A percentile compares a stretch with the other conserved stretches of the same genome.
These are phyloP conservation scores for Dryadomyces quercus-mongolicae DNA, from an alignment of 2,329 filamentous ascomycete genomes.

Conservation along the genomic window DNA sequence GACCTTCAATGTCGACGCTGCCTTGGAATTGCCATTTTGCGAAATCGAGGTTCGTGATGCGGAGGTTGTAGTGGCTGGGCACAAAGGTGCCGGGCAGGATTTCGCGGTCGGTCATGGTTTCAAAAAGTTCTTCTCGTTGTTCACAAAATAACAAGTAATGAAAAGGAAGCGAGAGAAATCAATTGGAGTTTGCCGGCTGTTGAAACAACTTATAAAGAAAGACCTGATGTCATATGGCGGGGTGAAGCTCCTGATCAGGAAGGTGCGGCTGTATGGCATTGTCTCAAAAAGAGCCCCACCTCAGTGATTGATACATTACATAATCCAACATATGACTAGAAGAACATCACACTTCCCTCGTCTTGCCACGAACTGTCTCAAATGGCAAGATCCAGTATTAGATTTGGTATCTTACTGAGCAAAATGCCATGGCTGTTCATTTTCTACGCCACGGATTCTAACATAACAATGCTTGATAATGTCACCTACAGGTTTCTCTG, in stretches of 20 bases:
- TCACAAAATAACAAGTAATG: background rate
- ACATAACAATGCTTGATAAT: too few species aligned
- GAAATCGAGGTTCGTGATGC: slow-evolving; percentile 72
- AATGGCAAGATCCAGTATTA: too few species aligned
- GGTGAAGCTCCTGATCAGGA: background rate
- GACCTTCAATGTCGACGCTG: slow-evolving; percentile 61
- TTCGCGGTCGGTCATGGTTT: slow-evolving; percentile 45
- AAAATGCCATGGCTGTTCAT: too few species aligned
- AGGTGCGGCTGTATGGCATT: background rate
- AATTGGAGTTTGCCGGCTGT: background rate
- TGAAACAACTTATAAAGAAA: background rate
- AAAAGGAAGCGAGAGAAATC: background rate
- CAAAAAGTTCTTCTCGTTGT: background rate
- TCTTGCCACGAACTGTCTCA: too few species aligned
- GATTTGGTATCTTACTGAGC: too few species aligned
- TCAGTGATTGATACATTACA: background rate
- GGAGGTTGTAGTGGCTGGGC: slow-evolving; percentile 76
- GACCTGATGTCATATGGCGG: background rate
- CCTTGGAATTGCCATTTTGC: slow-evolving; percentile 67
- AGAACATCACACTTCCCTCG: too few species aligned
- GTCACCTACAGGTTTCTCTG: too few species aligned
- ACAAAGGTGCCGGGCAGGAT: slow-evolving; percentile 55
- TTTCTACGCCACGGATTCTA: too few species aligned
- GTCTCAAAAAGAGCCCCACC: background rate
- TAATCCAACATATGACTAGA: too few species aligned